Base-by-base conservation (phyloP, 257 asterid genomes). In the Lycium ferocissimum region DNA sequence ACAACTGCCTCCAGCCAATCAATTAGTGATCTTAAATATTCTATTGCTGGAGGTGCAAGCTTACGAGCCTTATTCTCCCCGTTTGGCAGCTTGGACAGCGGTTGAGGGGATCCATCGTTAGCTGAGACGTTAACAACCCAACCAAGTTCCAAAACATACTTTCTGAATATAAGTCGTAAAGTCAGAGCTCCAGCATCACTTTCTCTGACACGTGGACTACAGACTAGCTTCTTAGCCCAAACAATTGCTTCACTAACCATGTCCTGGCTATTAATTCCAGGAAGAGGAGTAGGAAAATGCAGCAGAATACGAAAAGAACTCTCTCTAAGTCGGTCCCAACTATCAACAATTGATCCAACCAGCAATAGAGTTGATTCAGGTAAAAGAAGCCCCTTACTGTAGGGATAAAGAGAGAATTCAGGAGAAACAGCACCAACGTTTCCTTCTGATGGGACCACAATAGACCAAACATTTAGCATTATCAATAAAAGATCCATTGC, bases 131-230 rank as follows among this genome's bases (percentile, higher is more conserved):
- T 87, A 84, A 95, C 89, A 56, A 87, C 87, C 98, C 98, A 95
- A 75, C 97, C 83, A 66, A 91, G 96, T 86, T 93, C 97, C 85
- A 95, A 59, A 47, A 94, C 99, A 88, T 94, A 96, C 91, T 96
- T 96, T 87, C 97, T 91, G 67, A 96, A 96, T 69, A 96, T 87
- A 86, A 96, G 97, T 58, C 97, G 93, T 70, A 95, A 87, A 81
- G 96, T 92, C 86, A 96, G 94, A 86, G 99, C 98, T 81, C 99
- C 99, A 85, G 99, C 99, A 89, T 96, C 99, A 91, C 97, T 91
- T 91, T 96, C 99, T 86, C 99, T 89, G 62, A 96, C 99, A 53
- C 99, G 99, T 84, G 99, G 98, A 84, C 98, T 95, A 88, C 97
- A 92, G 54, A 95, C 88, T 79, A 96, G 91, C 87, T 92, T 92